Base-by-base conservation (phyloP, 805 yeast genomes). In the Jamesozyma lodderae region DNA sequence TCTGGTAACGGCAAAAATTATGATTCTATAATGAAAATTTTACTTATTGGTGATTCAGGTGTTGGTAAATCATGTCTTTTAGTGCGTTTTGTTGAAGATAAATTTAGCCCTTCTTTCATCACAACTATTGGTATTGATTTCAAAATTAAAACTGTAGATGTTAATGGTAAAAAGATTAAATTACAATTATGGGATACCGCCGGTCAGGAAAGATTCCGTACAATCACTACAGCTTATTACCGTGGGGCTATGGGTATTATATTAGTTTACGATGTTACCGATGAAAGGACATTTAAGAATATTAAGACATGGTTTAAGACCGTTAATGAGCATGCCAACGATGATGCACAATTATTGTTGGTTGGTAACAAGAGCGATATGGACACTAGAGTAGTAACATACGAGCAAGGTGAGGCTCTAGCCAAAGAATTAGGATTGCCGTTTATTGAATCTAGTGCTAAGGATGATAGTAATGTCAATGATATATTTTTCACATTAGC, bases 111-210 rank as follows among this genome's bases (percentile, higher is more conserved):
- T 4, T 77, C 90, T 16, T 92, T 90, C 64, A 90, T 90, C 66
- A 86, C 96, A 42, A 90, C 98, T 35, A 92, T 90, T 53, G 97
- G 98, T 37, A 90, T 90, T 55, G 97, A 90, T 62, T 90, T 92
- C 74, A 90, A 92, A 68, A 90, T 92, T 59, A 81, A 96, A 65
- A 88, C 96, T 22, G 83, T 88, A 48, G 96, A 90, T 50, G 73
- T 87, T 47, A 87, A 88, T 46, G 95, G 95, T 36, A 82, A 83
- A 64, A 81, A 81, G 47, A 83, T 92, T 64, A 92, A 92, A 67
- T 73, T 90, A 58, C 97, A 92, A 63, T 82, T 90, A 30, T 82
- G 95, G 95, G 96, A 86, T 59, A 86, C 96, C 23, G 95, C 96
- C 1, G 96, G 96, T 15, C 95, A 86, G 65, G 96, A 86, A 61